A percentile compares a stretch with the other conserved stretches of the same genome.
These are phyloP conservation scores for Pelargonium myrrhifolium DNA, from an alignment of 441 rosid genomes.

Conservation along the genomic window DNA sequence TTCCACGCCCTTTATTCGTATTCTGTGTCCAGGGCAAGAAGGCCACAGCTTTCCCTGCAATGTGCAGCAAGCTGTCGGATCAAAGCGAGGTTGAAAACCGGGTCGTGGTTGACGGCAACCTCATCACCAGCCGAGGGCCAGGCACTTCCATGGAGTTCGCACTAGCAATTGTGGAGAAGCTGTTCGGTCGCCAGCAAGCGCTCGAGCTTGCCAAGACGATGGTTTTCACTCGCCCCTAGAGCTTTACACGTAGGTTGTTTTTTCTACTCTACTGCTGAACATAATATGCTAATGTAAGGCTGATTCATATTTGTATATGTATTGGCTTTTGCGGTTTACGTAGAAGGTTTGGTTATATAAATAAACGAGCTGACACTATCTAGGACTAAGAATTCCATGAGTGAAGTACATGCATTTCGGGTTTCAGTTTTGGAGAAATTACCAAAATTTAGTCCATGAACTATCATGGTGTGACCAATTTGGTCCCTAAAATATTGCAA, in stretches of 20 bases:
- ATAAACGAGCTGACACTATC: too few species aligned
- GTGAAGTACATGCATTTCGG: too few species aligned
- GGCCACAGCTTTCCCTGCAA: constrained; percentile 76
- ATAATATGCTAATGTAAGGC: too few species aligned
- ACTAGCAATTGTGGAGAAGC: constrained; percentile 70
- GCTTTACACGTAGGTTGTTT: not conserved
- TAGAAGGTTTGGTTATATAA: too few species aligned
- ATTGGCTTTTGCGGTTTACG: too few species aligned
- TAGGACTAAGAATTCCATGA: too few species aligned
- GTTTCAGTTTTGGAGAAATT: too few species aligned
- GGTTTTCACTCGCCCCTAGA: constrained; percentile 36
- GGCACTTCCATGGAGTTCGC: constrained; percentile 84
- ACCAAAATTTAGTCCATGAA: too few species aligned
- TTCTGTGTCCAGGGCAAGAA: constrained; percentile 60
- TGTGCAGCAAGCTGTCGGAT: constrained; percentile 73
- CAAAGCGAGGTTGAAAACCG: constrained; percentile 60
- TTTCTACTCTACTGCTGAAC: too few species aligned
- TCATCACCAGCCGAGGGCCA: constrained; percentile 80
- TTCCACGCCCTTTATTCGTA: not conserved
- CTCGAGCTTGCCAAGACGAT: constrained; percentile 59
- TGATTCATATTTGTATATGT: too few species aligned
- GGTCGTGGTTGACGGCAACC: constrained; percentile 86
- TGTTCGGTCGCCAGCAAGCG: constrained; percentile 60
- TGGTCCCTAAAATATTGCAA: too few species aligned
- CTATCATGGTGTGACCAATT: too few species aligned